Evolutionary conservation across 306 rosid species (phyloP), one percentile per base, ranked within the genome.

Genomic region (Gastrolobium villosum): DNA sequence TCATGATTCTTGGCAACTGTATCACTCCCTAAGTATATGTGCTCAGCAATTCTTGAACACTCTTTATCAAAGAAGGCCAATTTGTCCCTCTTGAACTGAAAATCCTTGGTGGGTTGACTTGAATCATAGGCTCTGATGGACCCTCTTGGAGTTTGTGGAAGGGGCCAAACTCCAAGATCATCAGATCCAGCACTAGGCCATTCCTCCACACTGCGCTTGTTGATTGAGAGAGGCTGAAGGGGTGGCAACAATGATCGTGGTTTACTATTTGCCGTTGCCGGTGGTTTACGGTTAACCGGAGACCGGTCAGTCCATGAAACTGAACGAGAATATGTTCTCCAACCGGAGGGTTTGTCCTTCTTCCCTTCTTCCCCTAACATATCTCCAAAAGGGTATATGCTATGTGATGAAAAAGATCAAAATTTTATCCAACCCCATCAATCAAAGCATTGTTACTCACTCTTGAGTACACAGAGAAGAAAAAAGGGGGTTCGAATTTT

Each of bases 111-210:
- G 6, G 86, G 79, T 40, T 70, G 81, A n/a, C 88, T 89, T 30
- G 85, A 53, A 37, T 74, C 86, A 4, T 81, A 40, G 13, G 88
- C 50, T 37, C 53, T 71, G 31, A 28, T 75, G 5, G 84, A 68
- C 4, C 88, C 96, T 85, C 93, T 77, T 1, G 99, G 99, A 7
- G 99, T 95, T 64, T 86, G 90, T 0, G 97, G 92, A 46, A 82
- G 87, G 4, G 96, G 90, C 98, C 98, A 92, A 3, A 88, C 48
- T 2, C 95, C 97, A n/a, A 94, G 97, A 81, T 95, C 99, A 72
- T 95, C 99, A 75, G 94, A 88, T 73, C 97, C 96, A 0, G 99
- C 96, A 50, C 82, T 84, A 0, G 99, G 99, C 99, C 99, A 95
- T 75, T 87, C 96, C 77, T 80, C 88, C 0, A 64, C 89, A 74